These are phyloP conservation scores for Helicocarpus griseus DNA, from an alignment of 2,329 filamentous ascomycete species.

Conservation along the genomic window DNA sequence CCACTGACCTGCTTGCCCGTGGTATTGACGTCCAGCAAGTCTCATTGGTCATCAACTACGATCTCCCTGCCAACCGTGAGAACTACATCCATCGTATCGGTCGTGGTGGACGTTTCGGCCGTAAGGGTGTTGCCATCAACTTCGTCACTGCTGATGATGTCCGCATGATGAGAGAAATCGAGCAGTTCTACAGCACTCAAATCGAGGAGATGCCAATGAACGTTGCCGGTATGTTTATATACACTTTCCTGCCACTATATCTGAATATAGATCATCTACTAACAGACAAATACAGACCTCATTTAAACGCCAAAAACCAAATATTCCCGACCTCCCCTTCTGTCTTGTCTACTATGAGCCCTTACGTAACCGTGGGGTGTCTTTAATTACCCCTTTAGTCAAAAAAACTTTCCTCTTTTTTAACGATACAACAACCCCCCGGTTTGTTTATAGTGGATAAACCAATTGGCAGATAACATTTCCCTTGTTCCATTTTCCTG, in stretches of 20 bases:
- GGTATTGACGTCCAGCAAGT: slow-evolving; percentile 99
- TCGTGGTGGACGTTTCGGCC: slow-evolving; percentile 98
- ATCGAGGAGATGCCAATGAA: slow-evolving; percentile 99
- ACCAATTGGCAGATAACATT: slow-evolving; percentile 11
- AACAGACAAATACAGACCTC: slow-evolving; percentile 24
- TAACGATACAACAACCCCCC: background rate
- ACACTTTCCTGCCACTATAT: background rate
- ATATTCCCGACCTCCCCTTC: slow-evolving; percentile 15
- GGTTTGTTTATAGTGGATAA: slow-evolving; percentile 10
- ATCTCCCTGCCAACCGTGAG: slow-evolving; percentile 95
- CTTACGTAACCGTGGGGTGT: background rate
- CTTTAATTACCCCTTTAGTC: background rate
- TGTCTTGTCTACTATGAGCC: slow-evolving; percentile 2
- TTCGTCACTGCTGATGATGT: slow-evolving; percentile 99
- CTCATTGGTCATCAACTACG: slow-evolving; percentile 99
- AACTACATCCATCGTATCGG: slow-evolving; percentile 99
- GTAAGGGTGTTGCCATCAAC: slow-evolving; percentile 99
- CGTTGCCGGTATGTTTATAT: slow-evolving; percentile 49
- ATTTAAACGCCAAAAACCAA: slow-evolving; percentile 27
- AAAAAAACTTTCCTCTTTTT: background rate
- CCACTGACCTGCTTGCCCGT: slow-evolving; percentile 94
- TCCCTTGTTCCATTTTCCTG: background rate
- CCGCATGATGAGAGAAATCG: slow-evolving; percentile 99
- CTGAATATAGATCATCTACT: slow-evolving; percentile 11
- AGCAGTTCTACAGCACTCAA: slow-evolving; percentile 99